A percentile compares a stretch with the other conserved stretches of the same genome.
phyloP scores from a whole-genome alignment of 1,139 yeast species.

The Suhomyces choctaworum region DNA sequence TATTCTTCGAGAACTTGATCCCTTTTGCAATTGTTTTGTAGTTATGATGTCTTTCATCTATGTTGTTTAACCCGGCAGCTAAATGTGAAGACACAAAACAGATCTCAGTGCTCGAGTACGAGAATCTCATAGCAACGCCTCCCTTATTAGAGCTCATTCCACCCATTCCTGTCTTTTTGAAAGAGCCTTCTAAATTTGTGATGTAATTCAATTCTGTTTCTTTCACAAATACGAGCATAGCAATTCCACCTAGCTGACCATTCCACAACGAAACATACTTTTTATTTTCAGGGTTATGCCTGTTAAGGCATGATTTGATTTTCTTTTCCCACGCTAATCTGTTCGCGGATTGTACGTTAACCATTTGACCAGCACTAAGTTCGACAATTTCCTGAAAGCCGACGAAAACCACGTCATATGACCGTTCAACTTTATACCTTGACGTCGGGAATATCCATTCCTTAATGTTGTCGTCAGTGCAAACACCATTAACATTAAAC shows the following conservation, averaged over 20 bases:
- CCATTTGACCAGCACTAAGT: conserved; percentile 85
- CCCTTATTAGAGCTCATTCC: conserved; percentile 86
- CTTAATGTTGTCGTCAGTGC: conserved; percentile 51
- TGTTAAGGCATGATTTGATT: conserved; percentile 58
- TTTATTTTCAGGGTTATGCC: conserved; percentile 31
- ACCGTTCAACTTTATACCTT: conserved; percentile 18
- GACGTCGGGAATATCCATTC: conserved; percentile 58
- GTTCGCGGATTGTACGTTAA: conserved; percentile 73
- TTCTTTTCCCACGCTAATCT: conserved; percentile 78
- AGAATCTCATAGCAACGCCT: conserved; percentile 81
- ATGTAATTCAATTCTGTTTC: conserved; percentile 45
- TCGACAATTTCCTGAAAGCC: conserved; percentile 95
- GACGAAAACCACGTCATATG: conserved; percentile 72
- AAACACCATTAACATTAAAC: conserved; percentile 67
- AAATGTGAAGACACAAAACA: conserved; percentile 60
- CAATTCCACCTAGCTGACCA: conserved; percentile 93
- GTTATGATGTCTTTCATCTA: conserved; percentile 83
- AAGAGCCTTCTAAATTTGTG: conserved; percentile 69
- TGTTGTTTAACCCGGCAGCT: conserved; percentile 84
- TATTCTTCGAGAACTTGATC: conserved; percentile 50
- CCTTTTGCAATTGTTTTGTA: conserved; percentile 59
- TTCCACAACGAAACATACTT: conserved; percentile 74
- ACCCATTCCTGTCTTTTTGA: conserved; percentile 87
- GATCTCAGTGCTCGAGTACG: conserved; percentile 54
- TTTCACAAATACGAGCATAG: conserved; percentile 47